phyloP scores from a whole-genome alignment of 768 basidiomycete species.

The Erythrobasidium yunnanense region DNA sequence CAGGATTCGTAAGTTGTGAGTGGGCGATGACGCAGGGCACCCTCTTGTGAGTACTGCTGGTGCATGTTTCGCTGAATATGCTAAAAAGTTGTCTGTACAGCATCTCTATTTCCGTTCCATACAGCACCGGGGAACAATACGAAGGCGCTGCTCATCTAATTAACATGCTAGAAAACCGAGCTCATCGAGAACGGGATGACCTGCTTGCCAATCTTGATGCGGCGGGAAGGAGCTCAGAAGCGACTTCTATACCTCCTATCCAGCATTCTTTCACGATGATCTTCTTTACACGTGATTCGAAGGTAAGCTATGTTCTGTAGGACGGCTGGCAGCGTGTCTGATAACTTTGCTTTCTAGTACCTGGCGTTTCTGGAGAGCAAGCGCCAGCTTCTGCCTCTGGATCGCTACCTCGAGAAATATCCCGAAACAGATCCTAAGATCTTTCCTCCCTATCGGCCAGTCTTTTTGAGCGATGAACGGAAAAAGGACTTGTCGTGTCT shows the following conservation, averaged over 20 bases:
- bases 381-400: neutral
- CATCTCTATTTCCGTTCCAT: slow-evolving; percentile 1
- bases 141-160: slow-evolving; percentile 13
- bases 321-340: too few relatives aligned
- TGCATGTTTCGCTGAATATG: neutral
- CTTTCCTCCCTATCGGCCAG: slow-evolving; percentile 14
- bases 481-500: too few relatives aligned
- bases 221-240: neutral
- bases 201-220: neutral
- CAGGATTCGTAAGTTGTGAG: slow-evolving; percentile 2
- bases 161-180: neutral
- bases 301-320: too few relatives aligned
- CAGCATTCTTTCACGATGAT: slow-evolving; percentile 5
- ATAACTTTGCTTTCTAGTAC: too few relatives aligned
- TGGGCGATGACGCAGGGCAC: neutral
- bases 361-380: slow-evolving; percentile 1
- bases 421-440: slow-evolving; percentile 10
- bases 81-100: neutral
- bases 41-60: neutral
- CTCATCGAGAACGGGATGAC: neutral
- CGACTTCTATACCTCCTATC: neutral
- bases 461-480: too few relatives aligned
- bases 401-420: slow-evolving; percentile 12
- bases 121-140: slow-evolving; percentile 10
- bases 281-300: slow-evolving; percentile 13